Evolutionary conservation across 2,329 filamentous ascomycete species (phyloP), one percentile per base, ranked within the genome.

Genomic region (Aspergillus brunneoviolaceus): DNA sequence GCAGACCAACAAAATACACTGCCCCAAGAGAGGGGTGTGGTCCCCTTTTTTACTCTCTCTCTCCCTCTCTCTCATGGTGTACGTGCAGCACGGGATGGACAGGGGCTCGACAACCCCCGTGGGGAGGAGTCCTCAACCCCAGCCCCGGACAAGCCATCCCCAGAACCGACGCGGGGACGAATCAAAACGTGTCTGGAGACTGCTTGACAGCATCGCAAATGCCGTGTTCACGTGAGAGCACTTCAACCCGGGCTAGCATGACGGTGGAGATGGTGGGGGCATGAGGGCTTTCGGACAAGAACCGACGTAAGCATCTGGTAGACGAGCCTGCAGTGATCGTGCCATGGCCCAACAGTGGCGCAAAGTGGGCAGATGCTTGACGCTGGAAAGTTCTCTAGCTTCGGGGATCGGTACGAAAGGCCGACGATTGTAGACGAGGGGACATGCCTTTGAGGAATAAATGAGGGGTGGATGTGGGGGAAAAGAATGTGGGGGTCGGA

Each of bases 391-490:
- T 25, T 55, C 35, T 16, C 47, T 60, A 63, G 61, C 23, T 55
- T 68, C 69, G 70, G 66, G 21, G 29, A 60, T 71, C 69, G 69
- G 69, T 5, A 10, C 19, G 16, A 21, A 61, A 58, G 23, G n/a
- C 60, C 64, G 63, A 63, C 27, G n/a, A 31, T 35, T 10, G 25
- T 19, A 45, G 42, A 21, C 23, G 25, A 39, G 14, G 21, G 23
- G 29, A 19, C 16, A 27, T 29, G 10, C 35, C 12, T 50, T 25
- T 39, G 7, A 9, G 27, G 21, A 25, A 16, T 33, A 39, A 27
- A 27, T 42, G 25, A 27, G 29, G 39, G 39, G 54, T 48, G 57
- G 55, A 49, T 33, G 10, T 29, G 31, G 29, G 10, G 42, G 48
- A 21, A 47, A 33, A 48, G 27, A 47, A 39, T 25, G 42, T 12